Conservation (phyloP, 331 rosid species). For the Telfairia occidentalis region DNA sequence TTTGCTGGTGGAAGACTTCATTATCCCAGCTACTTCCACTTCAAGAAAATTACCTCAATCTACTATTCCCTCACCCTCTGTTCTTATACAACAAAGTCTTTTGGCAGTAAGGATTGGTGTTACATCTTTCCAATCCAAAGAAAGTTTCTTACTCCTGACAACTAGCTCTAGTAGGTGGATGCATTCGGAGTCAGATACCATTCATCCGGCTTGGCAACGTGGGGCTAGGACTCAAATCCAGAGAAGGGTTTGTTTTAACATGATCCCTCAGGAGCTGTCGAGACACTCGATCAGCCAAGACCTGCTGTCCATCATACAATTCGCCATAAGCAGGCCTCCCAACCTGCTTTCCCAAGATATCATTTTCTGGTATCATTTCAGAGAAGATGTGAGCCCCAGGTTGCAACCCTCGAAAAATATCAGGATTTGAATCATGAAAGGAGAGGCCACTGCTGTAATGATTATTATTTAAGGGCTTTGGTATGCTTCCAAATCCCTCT, state of each 20-base stretch:
- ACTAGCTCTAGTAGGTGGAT: slow-evolving; percentile 17
- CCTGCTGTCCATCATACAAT: slow-evolving; percentile 60
- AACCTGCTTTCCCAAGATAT: slow-evolving; percentile 41
- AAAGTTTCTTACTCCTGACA: slow-evolving; percentile 22
- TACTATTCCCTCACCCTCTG: background rate
- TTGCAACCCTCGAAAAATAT: slow-evolving; percentile 65
- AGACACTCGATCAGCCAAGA: slow-evolving; percentile 84
- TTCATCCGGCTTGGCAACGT: slow-evolving; percentile 37
- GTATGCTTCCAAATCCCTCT: slow-evolving; percentile 59
- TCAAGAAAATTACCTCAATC: background rate
- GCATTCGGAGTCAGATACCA: slow-evolving; percentile 34
- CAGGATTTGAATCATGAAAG: slow-evolving; percentile 54
- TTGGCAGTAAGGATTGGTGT: slow-evolving; percentile 27
- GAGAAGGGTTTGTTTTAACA: slow-evolving; percentile 33
- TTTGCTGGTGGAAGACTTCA: background rate
- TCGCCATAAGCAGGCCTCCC: slow-evolving; percentile 37
- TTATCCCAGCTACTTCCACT: background rate
- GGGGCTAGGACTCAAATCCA: slow-evolving; percentile 60
- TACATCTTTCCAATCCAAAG: slow-evolving; percentile 25
- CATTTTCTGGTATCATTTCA: slow-evolving; percentile 49
- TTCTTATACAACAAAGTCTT: slow-evolving; percentile 14
- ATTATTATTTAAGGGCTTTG: slow-evolving; percentile 38
- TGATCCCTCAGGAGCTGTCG: slow-evolving; percentile 65
- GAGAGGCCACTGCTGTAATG: slow-evolving; percentile 32
- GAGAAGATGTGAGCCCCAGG: slow-evolving; percentile 54